Conservation (phyloP, 331 rosid species). For the Ulmus americana region DNA sequence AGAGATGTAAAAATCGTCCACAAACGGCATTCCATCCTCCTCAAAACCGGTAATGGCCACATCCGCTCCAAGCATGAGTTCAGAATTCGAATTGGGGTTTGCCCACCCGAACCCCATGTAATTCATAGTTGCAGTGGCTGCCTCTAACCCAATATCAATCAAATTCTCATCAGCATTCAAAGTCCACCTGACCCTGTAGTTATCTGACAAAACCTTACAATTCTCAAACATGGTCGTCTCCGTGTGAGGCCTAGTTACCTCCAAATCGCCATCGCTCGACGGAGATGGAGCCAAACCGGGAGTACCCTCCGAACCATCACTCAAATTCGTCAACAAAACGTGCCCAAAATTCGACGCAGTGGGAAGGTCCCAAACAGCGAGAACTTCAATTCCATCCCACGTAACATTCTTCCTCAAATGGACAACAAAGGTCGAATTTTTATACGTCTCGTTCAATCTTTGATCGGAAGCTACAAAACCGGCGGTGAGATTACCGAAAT, state of each 20-base stretch:
- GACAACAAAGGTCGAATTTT: conserved; percentile 48
- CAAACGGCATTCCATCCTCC: conserved; percentile 69
- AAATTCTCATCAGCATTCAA: conserved; percentile 42
- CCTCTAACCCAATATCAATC: conserved; percentile 74
- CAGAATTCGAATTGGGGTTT: conserved; percentile 36
- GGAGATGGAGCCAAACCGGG: conserved; percentile 35
- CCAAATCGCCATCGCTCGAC: conserved; percentile 9
- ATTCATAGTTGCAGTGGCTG: conserved; percentile 56
- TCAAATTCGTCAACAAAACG: conserved; percentile 25
- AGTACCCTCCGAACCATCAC: conserved; percentile 10
- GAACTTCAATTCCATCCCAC: conserved; percentile 74
- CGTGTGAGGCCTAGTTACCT: conserved; percentile 13
- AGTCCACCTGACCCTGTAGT: conserved; percentile 70
- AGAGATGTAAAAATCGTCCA: conserved; percentile 66
- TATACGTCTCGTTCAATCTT: conserved; percentile 47
- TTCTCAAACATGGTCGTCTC: conserved; percentile 66
- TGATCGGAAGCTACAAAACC: conserved; percentile 60
- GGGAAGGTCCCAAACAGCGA: conserved; percentile 78
- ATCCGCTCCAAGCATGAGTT: conserved; percentile 67
- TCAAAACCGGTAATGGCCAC: conserved; percentile 69
- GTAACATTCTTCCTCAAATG: conserved; percentile 47
- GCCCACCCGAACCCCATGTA: conserved; percentile 98
- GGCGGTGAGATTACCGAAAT: conserved; percentile 46
- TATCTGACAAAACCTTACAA: conserved; percentile 58
- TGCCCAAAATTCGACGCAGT: conserved; percentile 76